Percentiles rank a stretch among this genome's conserved stretches.
Evolutionary conservation across 306 rosid genomes (phyloP).

Genomic region (Alnus rubra): DNA sequence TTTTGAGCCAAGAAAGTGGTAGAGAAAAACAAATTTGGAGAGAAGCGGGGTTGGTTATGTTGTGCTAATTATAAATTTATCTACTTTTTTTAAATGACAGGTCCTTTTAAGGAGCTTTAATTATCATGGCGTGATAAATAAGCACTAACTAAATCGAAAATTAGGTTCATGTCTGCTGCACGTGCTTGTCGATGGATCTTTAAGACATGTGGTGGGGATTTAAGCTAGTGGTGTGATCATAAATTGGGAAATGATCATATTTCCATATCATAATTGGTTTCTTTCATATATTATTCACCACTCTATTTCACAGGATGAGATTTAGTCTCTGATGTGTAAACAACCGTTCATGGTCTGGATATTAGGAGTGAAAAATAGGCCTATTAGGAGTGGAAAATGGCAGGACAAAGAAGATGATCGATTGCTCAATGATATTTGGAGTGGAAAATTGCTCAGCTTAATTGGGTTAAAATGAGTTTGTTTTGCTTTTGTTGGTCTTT

Average conservation of each 20-base stretch:
- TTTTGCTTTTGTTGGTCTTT: neutral
- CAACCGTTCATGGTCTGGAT: too few species aligned
- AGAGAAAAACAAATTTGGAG: neutral
- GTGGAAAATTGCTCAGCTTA: neutral
- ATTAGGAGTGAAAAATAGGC: too few species aligned
- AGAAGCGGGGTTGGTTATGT: neutral
- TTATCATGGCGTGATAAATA: neutral
- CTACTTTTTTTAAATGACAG: neutral
- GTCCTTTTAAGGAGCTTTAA: neutral
- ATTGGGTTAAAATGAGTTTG: neutral
- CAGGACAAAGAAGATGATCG: too few species aligned
- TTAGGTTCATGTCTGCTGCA: slow-evolving; percentile 4
- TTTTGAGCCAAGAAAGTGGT: neutral
- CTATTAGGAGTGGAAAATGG: too few species aligned
- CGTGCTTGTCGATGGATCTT: slow-evolving; percentile 16
- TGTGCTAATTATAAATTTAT: neutral
- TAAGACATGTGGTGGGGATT: neutral
- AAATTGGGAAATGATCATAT: too few species aligned
- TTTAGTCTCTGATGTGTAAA: too few species aligned
- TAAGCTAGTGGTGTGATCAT: too few species aligned
- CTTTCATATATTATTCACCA: neutral
- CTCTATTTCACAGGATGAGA: neutral
- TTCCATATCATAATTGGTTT: neutral
- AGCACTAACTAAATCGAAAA: neutral
- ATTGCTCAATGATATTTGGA: neutral